Evolutionary conservation across 148 eudicot species (phyloP).

Genomic region (Beta vulgaris): DNA sequence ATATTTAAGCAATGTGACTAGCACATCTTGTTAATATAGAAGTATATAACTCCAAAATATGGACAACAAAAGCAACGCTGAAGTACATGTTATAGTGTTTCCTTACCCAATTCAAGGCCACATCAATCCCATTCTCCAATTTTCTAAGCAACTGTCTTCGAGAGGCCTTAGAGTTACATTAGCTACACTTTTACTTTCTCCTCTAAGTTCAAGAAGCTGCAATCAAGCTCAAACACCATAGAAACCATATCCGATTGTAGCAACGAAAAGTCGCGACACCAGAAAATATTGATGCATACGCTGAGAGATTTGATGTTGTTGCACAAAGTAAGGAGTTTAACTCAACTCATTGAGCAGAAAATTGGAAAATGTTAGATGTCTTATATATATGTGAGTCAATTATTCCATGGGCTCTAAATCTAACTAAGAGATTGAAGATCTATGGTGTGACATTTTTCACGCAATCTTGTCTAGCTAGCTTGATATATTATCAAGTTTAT

Average conservation of each 20-base stretch:
- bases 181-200: constrained; percentile 14
- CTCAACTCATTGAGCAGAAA: constrained; percentile 22
- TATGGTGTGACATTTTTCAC: constrained; percentile 50
- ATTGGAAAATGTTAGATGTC: constrained; percentile 7
- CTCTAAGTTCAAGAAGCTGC: constrained; percentile 3
- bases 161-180: constrained; percentile 48
- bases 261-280: constrained; percentile 6
- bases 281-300: not conserved
- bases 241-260: constrained; percentile 28
- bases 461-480: constrained; percentile 35
- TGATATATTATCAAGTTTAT: constrained; percentile 35
- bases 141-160: constrained; percentile 46
- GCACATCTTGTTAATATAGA: too few relatives aligned
- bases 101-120: constrained; percentile 56
- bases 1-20: too few relatives aligned
- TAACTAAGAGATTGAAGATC: constrained; percentile 31
- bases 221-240: constrained; percentile 19
- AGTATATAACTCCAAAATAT: too few relatives aligned
- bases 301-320: constrained; percentile 15
- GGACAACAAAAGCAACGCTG: not conserved
- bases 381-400: constrained; percentile 48
- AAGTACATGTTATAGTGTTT: constrained; percentile 22
- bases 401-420: constrained; percentile 46
- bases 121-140: constrained; percentile 61
- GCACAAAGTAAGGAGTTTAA: constrained; percentile 22